Evolutionary conservation across 441 rosid species (phyloP), one percentile per base, ranked within the genome.

Genomic region (Euphorbia corollata): DNA sequence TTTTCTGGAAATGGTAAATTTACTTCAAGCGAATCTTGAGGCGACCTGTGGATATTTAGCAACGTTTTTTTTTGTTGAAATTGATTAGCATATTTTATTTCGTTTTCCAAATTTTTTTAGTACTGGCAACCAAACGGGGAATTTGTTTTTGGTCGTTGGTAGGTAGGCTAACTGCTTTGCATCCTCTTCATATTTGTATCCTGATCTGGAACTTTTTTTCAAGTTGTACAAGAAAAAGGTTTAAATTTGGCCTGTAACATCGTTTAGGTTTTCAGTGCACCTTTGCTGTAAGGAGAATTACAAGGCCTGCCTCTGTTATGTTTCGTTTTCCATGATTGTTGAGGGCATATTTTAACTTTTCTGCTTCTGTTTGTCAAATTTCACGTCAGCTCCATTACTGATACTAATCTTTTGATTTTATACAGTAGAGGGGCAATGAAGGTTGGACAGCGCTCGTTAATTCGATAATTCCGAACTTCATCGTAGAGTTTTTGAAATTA

Each of bases 141-240:
- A 63, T 67, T 71, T 54, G 66, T 45, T 74, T 73, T 74, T 77
- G 80, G 82, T 79, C 22, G 58, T 72, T 75, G 84, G 74, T 79
- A 71, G 86, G 83, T 77, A 61, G 73, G 58, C 55, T 8, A 34
- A 73, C 64, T 66, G 67, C 59, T 74, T 78, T 66, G 67, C 59
- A 73, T 78, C 71, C 6, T 58, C 73, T 79, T 81, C 71, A 50
- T 43, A 43, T 19, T 13, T 51, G 53, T 27, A 76, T 74, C 48
- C 62, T 69, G 48, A 72, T 61, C 74, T 63, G 53, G 39, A 60
- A 24, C 30, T 38, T 58, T 59, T 23, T 66, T 53, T 22, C 13
- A 61, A 68, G 24, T 57, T 59, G 27, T 61, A 50, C 55, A 62
- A 70, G 55, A 47, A 43, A 51, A 66, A 48, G 22, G 48, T 53